Evolutionary conservation across 2,329 filamentous ascomycete species (phyloP).

Genomic region (Nothophaeocryptopus gaeumannii): DNA sequence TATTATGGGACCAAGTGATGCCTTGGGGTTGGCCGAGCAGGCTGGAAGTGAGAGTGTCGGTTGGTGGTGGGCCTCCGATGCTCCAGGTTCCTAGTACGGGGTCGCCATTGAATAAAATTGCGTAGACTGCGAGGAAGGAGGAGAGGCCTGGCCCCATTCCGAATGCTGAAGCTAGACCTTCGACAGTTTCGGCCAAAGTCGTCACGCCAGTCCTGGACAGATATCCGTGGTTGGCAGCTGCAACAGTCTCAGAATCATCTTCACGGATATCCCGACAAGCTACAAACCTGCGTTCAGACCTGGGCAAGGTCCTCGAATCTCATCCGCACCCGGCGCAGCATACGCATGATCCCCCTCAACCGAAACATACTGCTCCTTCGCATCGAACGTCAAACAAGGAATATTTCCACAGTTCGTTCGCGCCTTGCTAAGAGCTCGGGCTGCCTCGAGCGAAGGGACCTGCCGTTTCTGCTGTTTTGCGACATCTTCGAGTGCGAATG

Average conservation of each 20-base stretch:
- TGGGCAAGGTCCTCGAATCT: constrained; percentile 17
- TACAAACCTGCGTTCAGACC: constrained; percentile 17
- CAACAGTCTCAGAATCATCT: constrained; percentile 11
- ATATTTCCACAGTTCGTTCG: constrained; percentile 16
- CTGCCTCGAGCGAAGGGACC: constrained; percentile 1
- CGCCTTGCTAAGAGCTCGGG: constrained; percentile 7
- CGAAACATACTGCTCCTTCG: constrained; percentile 13
- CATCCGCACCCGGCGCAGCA: constrained; percentile 3
- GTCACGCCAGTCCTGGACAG: constrained; percentile 11
- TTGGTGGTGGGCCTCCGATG: constrained; percentile 28
- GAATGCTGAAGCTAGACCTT: constrained; percentile 14
- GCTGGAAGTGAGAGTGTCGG: constrained; percentile 10
- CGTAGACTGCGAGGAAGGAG: constrained; percentile 32
- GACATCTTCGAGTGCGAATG: constrained; percentile 6
- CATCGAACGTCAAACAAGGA: constrained; percentile 13
- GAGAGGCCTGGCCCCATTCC: constrained; percentile 14
- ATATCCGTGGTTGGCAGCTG: constrained; percentile 28
- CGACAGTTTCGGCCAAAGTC: constrained; percentile 15
- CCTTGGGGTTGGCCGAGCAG: constrained; percentile 27
- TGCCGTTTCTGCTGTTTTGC: background rate
- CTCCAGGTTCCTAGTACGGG: constrained; percentile 23
- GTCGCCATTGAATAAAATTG: constrained; percentile 26
- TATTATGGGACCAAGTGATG: constrained; percentile 33
- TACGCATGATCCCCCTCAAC: constrained; percentile 15
- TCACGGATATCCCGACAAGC: background rate